Evolutionary conservation across 208 protist genomes (phyloP).

Genomic region (Acanthamoeba polyphaga): DNA sequence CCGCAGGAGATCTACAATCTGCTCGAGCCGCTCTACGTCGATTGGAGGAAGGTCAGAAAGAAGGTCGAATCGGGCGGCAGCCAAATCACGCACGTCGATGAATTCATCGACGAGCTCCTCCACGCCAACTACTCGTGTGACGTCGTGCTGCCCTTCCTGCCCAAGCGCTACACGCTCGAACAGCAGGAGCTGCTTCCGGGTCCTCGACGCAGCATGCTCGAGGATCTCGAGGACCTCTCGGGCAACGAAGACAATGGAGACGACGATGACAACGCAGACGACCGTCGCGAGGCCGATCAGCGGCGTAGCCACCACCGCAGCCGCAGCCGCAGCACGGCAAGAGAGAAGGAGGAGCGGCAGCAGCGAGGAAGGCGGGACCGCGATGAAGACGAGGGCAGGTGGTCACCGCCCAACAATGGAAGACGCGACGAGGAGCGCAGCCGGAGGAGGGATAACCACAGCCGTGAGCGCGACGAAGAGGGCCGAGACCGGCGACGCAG

Average conservation of each 20-base stretch:
- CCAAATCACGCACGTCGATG: conserved; percentile 90
- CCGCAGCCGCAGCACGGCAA: background rate
- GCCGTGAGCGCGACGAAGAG: background rate
- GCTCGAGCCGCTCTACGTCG: conserved; percentile 93
- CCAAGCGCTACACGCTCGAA: conserved; percentile 80
- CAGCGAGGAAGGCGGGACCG: background rate
- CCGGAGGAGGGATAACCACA: background rate
- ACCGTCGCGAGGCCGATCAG: background rate
- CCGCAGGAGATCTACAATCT: conserved; percentile 90
- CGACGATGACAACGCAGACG: conserved; percentile 45
- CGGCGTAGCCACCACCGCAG: background rate
- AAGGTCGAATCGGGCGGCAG: conserved; percentile 72
- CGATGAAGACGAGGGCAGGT: background rate
- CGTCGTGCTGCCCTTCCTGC: conserved; percentile 88
- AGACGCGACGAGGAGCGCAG: background rate
- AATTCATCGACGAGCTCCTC: conserved; percentile 91
- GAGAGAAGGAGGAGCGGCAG: background rate
- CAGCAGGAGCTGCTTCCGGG: conserved; percentile 57
- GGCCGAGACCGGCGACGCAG: background rate
- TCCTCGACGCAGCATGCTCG: conserved; percentile 77
- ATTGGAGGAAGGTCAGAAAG: conserved; percentile 91
- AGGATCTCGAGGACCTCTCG: conserved; percentile 78
- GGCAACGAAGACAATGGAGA: background rate
- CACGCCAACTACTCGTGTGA: conserved; percentile 88
- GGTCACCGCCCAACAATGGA: background rate